A percentile compares a stretch with the other conserved stretches of the same genome.
phyloP scores from a whole-genome alignment of 163 green algal species.

The Coccomyxa subellipsoidea region DNA sequence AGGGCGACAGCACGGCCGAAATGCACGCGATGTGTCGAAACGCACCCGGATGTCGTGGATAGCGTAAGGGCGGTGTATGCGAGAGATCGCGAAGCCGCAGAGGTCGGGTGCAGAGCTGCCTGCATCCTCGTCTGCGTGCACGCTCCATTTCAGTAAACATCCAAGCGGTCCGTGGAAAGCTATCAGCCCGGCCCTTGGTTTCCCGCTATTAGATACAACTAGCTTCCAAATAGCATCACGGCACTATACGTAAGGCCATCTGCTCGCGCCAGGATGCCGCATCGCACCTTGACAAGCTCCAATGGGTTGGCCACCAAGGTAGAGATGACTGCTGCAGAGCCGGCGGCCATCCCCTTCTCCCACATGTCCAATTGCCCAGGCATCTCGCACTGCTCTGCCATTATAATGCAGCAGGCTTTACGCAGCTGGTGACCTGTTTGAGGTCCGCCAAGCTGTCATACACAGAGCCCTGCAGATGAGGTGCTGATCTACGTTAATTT shows the following conservation, averaged over 20 bases:
- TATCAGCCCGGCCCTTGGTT: no score
- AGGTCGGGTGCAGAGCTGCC: background rate
- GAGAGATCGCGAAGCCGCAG: background rate
- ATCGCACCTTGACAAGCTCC: constrained; percentile 3
- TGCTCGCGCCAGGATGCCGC: background rate
- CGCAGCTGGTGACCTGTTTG: no score
- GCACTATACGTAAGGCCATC: background rate
- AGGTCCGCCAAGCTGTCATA: no score
- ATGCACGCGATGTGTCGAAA: no score
- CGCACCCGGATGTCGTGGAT: background rate
- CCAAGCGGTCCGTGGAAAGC: no score
- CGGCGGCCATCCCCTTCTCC: background rate
- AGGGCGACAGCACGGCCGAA: no score
- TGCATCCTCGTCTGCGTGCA: background rate
- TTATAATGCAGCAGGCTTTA: background rate
- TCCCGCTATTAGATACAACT: background rate
- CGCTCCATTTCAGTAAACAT: no score
- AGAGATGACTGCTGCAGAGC: background rate
- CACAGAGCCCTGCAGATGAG: no score
- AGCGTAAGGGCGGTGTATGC: background rate
- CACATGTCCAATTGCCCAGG: background rate
- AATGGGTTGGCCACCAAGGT: background rate
- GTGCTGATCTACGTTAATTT: no score
- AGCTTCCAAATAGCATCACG: background rate
- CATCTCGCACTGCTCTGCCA: background rate